These are phyloP conservation scores for Pterocarpus santalinus DNA, from an alignment of 306 rosid species.

Conservation along the genomic window DNA sequence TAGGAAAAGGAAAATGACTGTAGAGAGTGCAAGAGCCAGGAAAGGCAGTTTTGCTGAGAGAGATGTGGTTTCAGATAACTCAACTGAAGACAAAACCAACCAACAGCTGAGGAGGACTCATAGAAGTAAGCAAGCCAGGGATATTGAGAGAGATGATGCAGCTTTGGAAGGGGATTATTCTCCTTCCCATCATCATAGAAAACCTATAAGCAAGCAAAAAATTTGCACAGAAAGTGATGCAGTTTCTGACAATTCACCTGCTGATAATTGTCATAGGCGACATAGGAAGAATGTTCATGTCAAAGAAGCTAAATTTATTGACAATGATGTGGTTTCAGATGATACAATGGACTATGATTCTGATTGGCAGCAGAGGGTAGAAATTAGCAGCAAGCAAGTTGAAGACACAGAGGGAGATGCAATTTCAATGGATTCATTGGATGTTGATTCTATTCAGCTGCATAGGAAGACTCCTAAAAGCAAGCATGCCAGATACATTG, in stretches of 20 bases:
- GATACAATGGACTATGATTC: conserved; percentile 59
- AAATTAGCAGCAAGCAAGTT: conserved; percentile 59
- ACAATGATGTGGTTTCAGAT: conserved; percentile 53
- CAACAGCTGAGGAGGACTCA: conserved; percentile 46
- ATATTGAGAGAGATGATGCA: conserved; percentile 55
- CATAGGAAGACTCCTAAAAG: conserved; percentile 39
- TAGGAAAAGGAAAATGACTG: conserved; percentile 79
- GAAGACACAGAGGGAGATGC: conserved; percentile 53
- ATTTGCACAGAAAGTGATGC: conserved; percentile 50
- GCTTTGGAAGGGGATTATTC: conserved; percentile 50
- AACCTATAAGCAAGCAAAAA: conserved; percentile 41
- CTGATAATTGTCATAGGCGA: conserved; percentile 43
- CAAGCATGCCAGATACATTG: conserved; percentile 39
- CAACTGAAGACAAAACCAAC: conserved; percentile 51
- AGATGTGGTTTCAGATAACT: conserved; percentile 51
- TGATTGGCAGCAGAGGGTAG: conserved; percentile 60
- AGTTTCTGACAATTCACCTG: conserved; percentile 51
- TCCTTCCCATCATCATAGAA: conserved; percentile 40
- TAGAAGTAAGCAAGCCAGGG: conserved; percentile 62
- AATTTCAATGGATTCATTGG: conserved; percentile 50
- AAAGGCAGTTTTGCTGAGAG: conserved; percentile 59
- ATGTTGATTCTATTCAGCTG: conserved; percentile 43
- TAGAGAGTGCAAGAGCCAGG: conserved; percentile 55
- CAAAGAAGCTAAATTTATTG: conserved; percentile 38
- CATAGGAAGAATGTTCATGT: conserved; percentile 34